Evolutionary conservation across 257 asterid genomes (phyloP).

Genomic region (Ballota nigra): DNA sequence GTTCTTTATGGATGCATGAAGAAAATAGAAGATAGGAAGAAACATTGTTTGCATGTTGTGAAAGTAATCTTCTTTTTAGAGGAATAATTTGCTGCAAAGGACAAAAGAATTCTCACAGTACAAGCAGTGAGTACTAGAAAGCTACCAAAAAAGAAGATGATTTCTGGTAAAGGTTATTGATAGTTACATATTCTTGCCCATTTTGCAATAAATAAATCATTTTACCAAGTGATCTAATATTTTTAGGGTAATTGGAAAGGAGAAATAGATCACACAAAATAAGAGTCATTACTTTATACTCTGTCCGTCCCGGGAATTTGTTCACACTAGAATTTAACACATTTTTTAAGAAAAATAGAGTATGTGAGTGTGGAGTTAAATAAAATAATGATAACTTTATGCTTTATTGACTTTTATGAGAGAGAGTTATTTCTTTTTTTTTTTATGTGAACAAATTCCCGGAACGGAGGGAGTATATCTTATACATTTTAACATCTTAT

Average conservation of each 20-base stretch:
- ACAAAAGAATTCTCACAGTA: background rate
- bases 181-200: background rate
- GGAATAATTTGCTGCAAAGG: background rate
- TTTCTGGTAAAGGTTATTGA: background rate
- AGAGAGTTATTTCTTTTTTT: too few relatives aligned
- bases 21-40: background rate
- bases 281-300: too few relatives aligned
- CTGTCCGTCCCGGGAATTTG: too few relatives aligned
- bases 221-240: background rate
- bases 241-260: background rate
- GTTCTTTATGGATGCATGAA: background rate
- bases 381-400: too few relatives aligned
- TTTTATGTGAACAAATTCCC: too few relatives aligned
- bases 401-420: too few relatives aligned
- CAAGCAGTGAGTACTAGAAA: background rate
- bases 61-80: background rate
- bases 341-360: too few relatives aligned
- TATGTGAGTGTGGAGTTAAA: too few relatives aligned
- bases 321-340: too few relatives aligned
- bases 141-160: background rate
- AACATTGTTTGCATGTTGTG: background rate
- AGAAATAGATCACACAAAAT: background rate
- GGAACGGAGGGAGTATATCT: too few relatives aligned
- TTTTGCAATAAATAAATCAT: background rate
- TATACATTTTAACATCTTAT: too few relatives aligned